A percentile compares a stretch with the other conserved stretches of the same genome.
phyloP scores from a whole-genome alignment of 352 stramenopile species.

The Plasmopara viticola region DNA sequence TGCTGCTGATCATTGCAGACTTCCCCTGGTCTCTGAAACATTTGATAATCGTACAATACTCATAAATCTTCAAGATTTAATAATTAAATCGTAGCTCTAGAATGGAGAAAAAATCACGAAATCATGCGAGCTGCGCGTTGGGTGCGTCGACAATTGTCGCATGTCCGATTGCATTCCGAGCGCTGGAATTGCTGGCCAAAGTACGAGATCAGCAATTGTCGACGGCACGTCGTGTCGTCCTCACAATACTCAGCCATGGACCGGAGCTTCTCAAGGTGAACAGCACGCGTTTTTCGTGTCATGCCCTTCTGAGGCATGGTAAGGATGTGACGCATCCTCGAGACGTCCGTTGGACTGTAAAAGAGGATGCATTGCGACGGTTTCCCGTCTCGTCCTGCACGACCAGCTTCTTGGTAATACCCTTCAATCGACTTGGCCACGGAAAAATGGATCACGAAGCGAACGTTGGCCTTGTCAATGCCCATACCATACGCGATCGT shows the following conservation, averaged over 20 bases:
- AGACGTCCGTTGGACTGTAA: conserved; percentile 81
- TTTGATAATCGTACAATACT: neutral
- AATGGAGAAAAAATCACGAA: neutral
- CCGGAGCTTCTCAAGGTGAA: conserved; percentile 73
- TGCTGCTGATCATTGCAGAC: no score
- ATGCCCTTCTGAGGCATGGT: conserved; percentile 75
- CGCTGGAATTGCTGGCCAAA: conserved; percentile 73
- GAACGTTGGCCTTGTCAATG: conserved; percentile 94
- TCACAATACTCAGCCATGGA: conserved; percentile 79
- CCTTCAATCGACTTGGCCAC: conserved; percentile 92
- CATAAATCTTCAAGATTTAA: neutral
- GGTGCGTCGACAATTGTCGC: conserved; percentile 60
- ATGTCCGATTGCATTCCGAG: conserved; percentile 49
- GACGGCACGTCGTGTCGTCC: conserved; percentile 64
- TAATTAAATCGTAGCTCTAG: neutral
- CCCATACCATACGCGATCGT: conserved; percentile 95
- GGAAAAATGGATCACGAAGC: conserved; percentile 91
- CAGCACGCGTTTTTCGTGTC: conserved; percentile 55
- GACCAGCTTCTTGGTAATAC: conserved; percentile 98
- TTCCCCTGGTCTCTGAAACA: no score
- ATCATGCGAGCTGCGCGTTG: conserved; percentile 26
- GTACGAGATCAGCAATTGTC: conserved; percentile 69
- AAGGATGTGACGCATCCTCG: conserved; percentile 77
- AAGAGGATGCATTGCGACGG: conserved; percentile 89
- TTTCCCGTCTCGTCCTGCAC: conserved; percentile 93